Evolutionary conservation across 1,139 yeast species (phyloP).

Genomic region (Eremothecium sinecaudum): DNA sequence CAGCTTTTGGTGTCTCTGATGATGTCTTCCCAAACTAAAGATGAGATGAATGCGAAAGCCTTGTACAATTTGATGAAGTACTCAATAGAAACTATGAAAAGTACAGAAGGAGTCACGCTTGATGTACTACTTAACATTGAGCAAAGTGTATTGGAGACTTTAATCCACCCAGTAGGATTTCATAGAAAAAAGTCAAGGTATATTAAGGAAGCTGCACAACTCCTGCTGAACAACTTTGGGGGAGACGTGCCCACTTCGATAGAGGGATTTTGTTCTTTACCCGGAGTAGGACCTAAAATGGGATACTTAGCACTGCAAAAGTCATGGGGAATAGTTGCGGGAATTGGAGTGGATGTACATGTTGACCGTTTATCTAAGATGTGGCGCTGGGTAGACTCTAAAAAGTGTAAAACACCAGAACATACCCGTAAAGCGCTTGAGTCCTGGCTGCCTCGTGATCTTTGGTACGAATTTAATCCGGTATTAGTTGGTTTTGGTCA

Average conservation of each 20-base stretch:
- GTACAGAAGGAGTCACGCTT: constrained; percentile 34
- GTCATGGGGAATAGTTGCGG: constrained; percentile 68
- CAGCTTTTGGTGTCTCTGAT: constrained; percentile 72
- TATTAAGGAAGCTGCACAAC: constrained; percentile 51
- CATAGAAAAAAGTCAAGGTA: constrained; percentile 70
- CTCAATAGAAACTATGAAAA: constrained; percentile 33
- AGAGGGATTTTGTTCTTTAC: constrained; percentile 55
- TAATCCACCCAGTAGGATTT: constrained; percentile 79
- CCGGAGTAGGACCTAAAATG: constrained; percentile 98
- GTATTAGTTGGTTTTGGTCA: constrained; percentile 90
- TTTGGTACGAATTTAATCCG: constrained; percentile 83
- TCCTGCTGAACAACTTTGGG: constrained; percentile 41
- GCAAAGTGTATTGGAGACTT: constrained; percentile 49
- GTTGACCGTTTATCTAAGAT: constrained; percentile 70
- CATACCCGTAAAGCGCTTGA: constrained; percentile 60
- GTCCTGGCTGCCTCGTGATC: constrained; percentile 59
- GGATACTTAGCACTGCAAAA: constrained; percentile 70
- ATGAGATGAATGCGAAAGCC: constrained; percentile 71
- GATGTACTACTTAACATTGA: constrained; percentile 41
- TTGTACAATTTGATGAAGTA: constrained; percentile 49
- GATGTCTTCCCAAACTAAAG: constrained; percentile 90
- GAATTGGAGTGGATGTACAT: constrained; percentile 94
- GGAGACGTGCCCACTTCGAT: constrained; percentile 67
- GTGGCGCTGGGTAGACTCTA: constrained; percentile 67
- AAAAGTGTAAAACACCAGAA: constrained; percentile 58